Conservation (phyloP, 208 protist genomes). For the Leishmania major region DNA sequence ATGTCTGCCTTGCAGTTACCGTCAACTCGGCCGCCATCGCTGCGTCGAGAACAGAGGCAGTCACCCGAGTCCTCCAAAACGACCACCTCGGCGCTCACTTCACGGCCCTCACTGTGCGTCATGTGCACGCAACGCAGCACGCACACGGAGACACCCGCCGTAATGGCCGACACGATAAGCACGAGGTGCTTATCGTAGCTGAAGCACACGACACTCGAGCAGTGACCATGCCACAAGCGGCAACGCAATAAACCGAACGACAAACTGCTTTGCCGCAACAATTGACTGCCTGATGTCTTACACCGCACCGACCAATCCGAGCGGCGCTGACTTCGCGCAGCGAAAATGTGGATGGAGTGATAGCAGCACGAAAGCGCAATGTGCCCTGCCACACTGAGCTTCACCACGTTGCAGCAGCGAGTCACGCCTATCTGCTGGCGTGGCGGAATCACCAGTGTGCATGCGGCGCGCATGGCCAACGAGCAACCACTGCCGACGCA, state of each 20-base stretch:
- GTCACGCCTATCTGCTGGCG: constrained; percentile 13
- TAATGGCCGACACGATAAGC: constrained; percentile 40
- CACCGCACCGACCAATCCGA: constrained; percentile 43
- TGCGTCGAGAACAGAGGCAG: too few species aligned
- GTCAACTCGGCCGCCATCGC: too few species aligned
- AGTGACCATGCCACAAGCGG: constrained; percentile 68
- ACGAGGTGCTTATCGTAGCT: constrained; percentile 71
- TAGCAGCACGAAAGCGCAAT: constrained; percentile 45
- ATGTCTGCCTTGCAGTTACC: neutral
- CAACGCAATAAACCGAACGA: constrained; percentile 50
- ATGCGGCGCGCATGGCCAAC: too few species aligned
- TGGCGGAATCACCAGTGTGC: constrained; percentile 23
- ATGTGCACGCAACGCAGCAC: constrained; percentile 23
- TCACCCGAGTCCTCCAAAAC: neutral
- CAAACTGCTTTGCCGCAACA: constrained; percentile 47
- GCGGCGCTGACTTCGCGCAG: constrained; percentile 46
- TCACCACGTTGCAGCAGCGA: constrained; percentile 39
- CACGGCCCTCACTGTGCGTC: constrained; percentile 13
- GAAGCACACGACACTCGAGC: constrained; percentile 26
- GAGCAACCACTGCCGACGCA: too few species aligned
- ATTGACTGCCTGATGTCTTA: constrained; percentile 62
- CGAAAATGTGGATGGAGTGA: constrained; percentile 43
- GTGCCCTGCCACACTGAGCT: constrained; percentile 42
- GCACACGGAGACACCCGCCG: constrained; percentile 13
- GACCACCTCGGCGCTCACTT: neutral